Percentiles rank a stretch among this genome's conserved stretches.
Conservation (phyloP, 2,329 filamentous ascomycete species). For the Verticillium tricorpus region DNA sequence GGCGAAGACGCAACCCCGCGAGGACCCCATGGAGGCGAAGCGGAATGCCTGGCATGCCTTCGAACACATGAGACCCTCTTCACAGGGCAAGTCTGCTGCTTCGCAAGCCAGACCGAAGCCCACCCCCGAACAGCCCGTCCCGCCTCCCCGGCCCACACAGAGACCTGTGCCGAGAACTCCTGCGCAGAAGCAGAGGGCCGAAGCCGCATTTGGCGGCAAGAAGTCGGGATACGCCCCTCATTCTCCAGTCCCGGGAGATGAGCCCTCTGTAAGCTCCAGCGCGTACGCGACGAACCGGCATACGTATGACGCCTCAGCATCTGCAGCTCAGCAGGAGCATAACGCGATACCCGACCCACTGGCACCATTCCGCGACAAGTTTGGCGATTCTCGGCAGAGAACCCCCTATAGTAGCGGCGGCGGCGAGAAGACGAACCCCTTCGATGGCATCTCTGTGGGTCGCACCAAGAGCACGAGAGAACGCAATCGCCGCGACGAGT, state of each 20-base stretch:
- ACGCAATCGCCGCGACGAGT: slow-evolving; percentile 20
- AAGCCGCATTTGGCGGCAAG: slow-evolving; percentile 50
- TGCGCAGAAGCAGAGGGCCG: slow-evolving; percentile 46
- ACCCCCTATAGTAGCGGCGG: slow-evolving; percentile 52
- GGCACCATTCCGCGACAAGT: slow-evolving; percentile 39
- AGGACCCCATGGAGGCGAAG: slow-evolving; percentile 27
- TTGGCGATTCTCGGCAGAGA: slow-evolving; percentile 46
- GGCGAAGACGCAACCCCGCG: slow-evolving; percentile 30
- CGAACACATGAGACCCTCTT: slow-evolving; percentile 30
- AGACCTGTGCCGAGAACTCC: slow-evolving; percentile 44
- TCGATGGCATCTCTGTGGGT: slow-evolving; percentile 40
- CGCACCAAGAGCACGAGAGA: slow-evolving; percentile 43
- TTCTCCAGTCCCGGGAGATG: slow-evolving; percentile 44
- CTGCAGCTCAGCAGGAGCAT: slow-evolving; percentile 11
- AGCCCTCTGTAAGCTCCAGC: slow-evolving; percentile 44
- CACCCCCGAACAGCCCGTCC: slow-evolving; percentile 21
- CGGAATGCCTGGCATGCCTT: slow-evolving; percentile 37
- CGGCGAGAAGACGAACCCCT: slow-evolving; percentile 56
- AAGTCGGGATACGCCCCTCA: slow-evolving; percentile 45
- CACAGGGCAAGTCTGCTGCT: slow-evolving; percentile 24
- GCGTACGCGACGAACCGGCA: slow-evolving; percentile 36
- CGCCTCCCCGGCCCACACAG: slow-evolving; percentile 23
- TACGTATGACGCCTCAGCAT: slow-evolving; percentile 12
- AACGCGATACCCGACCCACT: slow-evolving; percentile 40
- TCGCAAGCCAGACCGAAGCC: slow-evolving; percentile 19